Conservation (phyloP, 805 yeast genomes). For the Kodamaea leandrae region DNA sequence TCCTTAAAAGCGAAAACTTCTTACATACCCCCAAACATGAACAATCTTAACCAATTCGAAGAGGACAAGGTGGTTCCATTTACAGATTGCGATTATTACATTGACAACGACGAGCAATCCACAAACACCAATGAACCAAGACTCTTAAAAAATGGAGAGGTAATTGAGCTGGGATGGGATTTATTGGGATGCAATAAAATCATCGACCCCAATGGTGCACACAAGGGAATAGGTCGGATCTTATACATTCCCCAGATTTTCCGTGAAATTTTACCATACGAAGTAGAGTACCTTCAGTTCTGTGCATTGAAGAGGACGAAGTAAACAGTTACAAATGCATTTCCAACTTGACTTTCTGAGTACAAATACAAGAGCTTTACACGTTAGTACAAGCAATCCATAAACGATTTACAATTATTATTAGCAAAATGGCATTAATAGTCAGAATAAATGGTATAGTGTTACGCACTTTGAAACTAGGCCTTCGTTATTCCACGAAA, state of each 20-base stretch:
- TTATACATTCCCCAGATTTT: slow-evolving; percentile 47
- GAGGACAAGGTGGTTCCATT: slow-evolving; percentile 50
- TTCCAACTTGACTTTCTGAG: too few relatives aligned
- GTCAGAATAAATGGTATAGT: slow-evolving; percentile 1
- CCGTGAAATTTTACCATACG: slow-evolving; percentile 25
- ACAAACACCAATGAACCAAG: slow-evolving; percentile 39
- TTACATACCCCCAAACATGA: slow-evolving; percentile 61
- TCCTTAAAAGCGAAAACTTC: slow-evolving; percentile 36
- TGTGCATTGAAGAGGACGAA: slow-evolving; percentile 40
- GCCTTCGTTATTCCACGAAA: too few relatives aligned
- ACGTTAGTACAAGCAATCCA: too few relatives aligned
- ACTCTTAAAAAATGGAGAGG: slow-evolving; percentile 18
- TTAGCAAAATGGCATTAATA: too few relatives aligned
- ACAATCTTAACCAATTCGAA: slow-evolving; percentile 69
- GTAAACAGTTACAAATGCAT: too few relatives aligned
- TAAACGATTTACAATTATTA: too few relatives aligned
- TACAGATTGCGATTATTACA: slow-evolving; percentile 60
- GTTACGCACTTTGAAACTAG: too few relatives aligned
- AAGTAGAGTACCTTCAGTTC: slow-evolving; percentile 48
- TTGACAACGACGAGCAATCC: slow-evolving; percentile 60
- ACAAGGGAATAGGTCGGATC: slow-evolving; percentile 53
- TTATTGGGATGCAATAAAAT: slow-evolving; percentile 46
- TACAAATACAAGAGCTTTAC: too few relatives aligned
- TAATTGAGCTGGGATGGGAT: slow-evolving; percentile 42
- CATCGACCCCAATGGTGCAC: slow-evolving; percentile 51